Base-by-base conservation (phyloP, 2,329 filamentous ascomycete species). In the Alternaria brassicae region DNA sequence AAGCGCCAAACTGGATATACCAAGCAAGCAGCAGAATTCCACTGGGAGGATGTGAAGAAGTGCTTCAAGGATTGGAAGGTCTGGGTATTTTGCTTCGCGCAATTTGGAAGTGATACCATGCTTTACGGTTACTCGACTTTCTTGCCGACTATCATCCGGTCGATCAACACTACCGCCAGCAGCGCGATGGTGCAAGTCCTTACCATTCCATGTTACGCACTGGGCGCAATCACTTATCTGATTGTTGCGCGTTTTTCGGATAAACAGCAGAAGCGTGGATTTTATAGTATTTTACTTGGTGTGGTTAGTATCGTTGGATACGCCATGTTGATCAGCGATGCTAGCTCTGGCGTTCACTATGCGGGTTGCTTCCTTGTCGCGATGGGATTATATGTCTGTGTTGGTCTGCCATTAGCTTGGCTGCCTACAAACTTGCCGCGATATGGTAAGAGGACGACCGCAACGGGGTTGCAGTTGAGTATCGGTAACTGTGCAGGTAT, bases 101-200 rank as follows among this genome's bases (percentile, higher is more conserved):
- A 92, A 73, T 93, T 93, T 71, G 89, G 90, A 4, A 83, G 85
- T 15, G 89, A 92, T 69, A 91, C 88, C 1, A 90, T 93, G 86
- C 82, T 93, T 0, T 93, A 93, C 70, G 89, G 90, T 4, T 93
- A 88, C 75, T 89, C 87, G 49, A 92, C 89, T 0, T 93, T 93
- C 72, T 78, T 94, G 42, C 91, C 91, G 0, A 92, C 90, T 4
- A 93, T 94, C 65, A 92, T 94, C 74, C 81, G 86, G 40, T 87
- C 84, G 4, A 85, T 93, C 51, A 88, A 89, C 3, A 78, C 80
- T 1, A 73, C 72, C 3, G 91, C 89, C 81, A 82, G 85, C 0
- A 81, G 81, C 0, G 85, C 89, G 0, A 82, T 91, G 70, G 86
- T 91, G 6, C 91, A 93, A 74, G 86, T 91, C 30, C 83, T 93